Evolutionary conservation across 2,329 filamentous ascomycete genomes (phyloP), one percentile per base, ranked within the genome.

Genomic region (Aspergillus pseudoglaucus): DNA sequence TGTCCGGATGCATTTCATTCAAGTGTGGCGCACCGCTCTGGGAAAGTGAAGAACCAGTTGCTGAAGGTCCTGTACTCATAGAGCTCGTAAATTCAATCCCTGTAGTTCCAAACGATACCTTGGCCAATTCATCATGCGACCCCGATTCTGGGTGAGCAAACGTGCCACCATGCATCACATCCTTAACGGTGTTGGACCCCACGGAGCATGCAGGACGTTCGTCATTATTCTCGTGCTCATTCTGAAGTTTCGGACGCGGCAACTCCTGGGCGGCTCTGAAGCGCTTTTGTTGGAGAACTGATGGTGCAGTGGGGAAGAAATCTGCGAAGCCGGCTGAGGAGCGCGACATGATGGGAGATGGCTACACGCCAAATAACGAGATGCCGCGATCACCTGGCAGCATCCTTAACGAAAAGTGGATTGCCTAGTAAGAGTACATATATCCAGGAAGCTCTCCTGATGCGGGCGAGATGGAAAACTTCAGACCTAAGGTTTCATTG

Each of bases 241-340:
- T 42, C 46, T 58, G 60, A n/a, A 56, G 67, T 73, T 81, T 74
- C 46, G 78, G 75, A 67, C 77, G 83, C 64, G 82, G 79, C 65
- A 81, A 75, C 67, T 83, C 80, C 65, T 76, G 77, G 55, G 78
- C 76, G 46, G 64, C 59, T 58, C 69, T 69, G 54, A 64, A 66
- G 64, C 70, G 71, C 69, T 73, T 74, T 58, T 72, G 66, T 55
- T 73, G 70, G 47, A 78, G 68, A 55, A 81, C 82, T 60, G 81
- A 80, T 59, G 87, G 86, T 64, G 86, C 87, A 66, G 85, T 82
- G 59, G 86, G 87, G 71, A 90, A 90, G 79, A 89, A 93, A 74
- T 90, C 83, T 73, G 85, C 87, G 78, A 90, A 90, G 74, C 84
- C 84, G 75, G 85, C 84, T 70, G 80, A 78, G 68, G 84, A 81